phyloP scores from a whole-genome alignment of 176 grass and related monocot species.

The Panicum miliaceum region DNA sequence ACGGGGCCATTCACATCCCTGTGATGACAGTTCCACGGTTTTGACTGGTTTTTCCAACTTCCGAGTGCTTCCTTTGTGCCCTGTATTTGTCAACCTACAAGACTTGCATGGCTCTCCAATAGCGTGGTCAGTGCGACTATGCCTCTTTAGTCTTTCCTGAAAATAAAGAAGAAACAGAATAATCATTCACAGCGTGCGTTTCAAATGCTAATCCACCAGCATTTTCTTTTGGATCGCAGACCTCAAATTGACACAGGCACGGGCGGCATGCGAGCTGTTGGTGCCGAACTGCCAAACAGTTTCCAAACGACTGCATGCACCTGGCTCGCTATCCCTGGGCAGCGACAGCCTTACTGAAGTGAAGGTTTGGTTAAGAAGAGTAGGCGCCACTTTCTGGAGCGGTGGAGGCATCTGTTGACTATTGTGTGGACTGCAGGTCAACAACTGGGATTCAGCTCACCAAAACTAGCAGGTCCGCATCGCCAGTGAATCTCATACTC shows the following conservation, averaged over 20 bases:
- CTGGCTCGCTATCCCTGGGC: neutral
- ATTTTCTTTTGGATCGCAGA: neutral
- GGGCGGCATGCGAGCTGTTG: neutral
- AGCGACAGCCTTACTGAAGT: neutral
- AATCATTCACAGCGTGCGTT: neutral
- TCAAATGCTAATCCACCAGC: neutral
- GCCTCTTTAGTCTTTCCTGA: neutral
- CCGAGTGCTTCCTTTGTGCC: neutral
- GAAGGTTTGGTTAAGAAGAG: conserved; percentile 2
- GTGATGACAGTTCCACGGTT: neutral
- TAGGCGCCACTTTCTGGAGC: too few relatives aligned
- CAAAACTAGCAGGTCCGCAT: neutral
- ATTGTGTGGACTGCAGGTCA: neutral
- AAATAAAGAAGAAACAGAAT: neutral
- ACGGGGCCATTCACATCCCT: neutral
- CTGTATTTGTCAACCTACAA: neutral
- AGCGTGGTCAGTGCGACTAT: neutral
- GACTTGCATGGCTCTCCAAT: neutral
- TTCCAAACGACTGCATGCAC: neutral
- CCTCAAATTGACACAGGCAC: neutral
- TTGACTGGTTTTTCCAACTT: neutral
- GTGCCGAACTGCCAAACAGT: neutral
- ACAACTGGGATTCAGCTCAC: neutral
- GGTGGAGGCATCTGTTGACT: neutral
- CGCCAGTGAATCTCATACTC: neutral